Evolutionary conservation across 306 rosid species (phyloP).

Genomic region (Cicer cuneatum): DNA sequence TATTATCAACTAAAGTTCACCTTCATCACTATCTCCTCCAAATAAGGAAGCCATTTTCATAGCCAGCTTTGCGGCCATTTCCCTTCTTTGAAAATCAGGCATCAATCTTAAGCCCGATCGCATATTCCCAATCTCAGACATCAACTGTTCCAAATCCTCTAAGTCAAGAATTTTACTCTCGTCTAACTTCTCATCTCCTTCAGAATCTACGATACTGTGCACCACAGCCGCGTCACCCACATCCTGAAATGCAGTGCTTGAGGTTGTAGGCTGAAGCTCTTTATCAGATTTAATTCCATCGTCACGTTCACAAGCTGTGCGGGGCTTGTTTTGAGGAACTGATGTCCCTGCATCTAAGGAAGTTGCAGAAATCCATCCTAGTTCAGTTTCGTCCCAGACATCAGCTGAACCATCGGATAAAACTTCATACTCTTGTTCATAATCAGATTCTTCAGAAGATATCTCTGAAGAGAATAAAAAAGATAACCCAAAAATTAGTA

Average conservation of each 20-base stretch:
- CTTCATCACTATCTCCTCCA: slow-evolving; percentile 80
- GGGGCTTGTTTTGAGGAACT: slow-evolving; percentile 42
- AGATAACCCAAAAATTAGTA: slow-evolving; percentile 42
- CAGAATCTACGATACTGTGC: slow-evolving; percentile 45
- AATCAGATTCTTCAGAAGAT: slow-evolving; percentile 90
- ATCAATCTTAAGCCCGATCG: slow-evolving; percentile 79
- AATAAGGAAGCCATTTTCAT: slow-evolving; percentile 88
- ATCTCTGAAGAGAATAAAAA: slow-evolving; percentile 53
- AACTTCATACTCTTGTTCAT: slow-evolving; percentile 77
- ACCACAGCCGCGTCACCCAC: slow-evolving; percentile 44
- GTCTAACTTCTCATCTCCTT: slow-evolving; percentile 43
- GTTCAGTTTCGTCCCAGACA: slow-evolving; percentile 72
- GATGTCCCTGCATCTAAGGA: slow-evolving; percentile 50
- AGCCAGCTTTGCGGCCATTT: slow-evolving; percentile 87
- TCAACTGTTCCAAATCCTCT: slow-evolving; percentile 84
- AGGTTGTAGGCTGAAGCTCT: slow-evolving; percentile 51
- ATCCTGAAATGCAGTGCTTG: slow-evolving; percentile 43
- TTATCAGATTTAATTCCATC: slow-evolving; percentile 45
- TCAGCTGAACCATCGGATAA: slow-evolving; percentile 74
- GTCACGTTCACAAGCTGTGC: slow-evolving; percentile 32
- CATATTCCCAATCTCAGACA: slow-evolving; percentile 89
- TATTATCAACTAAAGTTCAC: slow-evolving; percentile 46
- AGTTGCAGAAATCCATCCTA: slow-evolving; percentile 65
- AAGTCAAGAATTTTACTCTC: slow-evolving; percentile 54
- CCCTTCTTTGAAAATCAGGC: slow-evolving; percentile 91